phyloP scores from a whole-genome alignment of 2,329 filamentous ascomycete species.

The Conoideocrella luteorostrata region DNA sequence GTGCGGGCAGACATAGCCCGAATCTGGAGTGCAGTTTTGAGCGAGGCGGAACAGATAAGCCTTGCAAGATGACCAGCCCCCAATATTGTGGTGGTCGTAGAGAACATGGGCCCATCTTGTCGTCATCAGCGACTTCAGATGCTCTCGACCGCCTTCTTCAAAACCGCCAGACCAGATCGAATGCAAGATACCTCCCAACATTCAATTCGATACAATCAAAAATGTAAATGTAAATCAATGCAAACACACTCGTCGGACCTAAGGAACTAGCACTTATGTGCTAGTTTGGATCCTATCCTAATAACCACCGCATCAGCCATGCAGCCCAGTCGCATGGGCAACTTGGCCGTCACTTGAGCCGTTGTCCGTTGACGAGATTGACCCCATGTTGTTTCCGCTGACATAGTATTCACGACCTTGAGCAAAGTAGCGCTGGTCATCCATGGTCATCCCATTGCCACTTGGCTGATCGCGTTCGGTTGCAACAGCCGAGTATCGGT shows the following conservation, averaged over 20 bases:
- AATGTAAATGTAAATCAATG: slow-evolving; percentile 3
- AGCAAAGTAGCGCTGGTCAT: slow-evolving; percentile 4
- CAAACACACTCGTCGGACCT: slow-evolving; percentile 7
- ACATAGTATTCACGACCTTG: slow-evolving; percentile 3
- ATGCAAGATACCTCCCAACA: slow-evolving; percentile 1
- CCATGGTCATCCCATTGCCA: slow-evolving; percentile 1
- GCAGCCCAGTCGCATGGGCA: slow-evolving; percentile 1
- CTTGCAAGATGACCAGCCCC: too few relatives aligned
- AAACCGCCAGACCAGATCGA: too few relatives aligned
- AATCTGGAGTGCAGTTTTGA: too few relatives aligned
- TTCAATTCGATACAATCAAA: neutral
- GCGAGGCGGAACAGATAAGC: too few relatives aligned
- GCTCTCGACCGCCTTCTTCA: too few relatives aligned
- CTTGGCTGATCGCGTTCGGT: neutral
- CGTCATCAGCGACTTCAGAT: too few relatives aligned
- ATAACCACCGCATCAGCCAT: neutral
- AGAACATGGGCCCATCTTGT: too few relatives aligned
- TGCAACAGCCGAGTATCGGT: slow-evolving; percentile 24
- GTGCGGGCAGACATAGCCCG: too few relatives aligned
- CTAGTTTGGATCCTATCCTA: neutral
- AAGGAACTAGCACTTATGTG: neutral
- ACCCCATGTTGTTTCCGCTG: neutral
- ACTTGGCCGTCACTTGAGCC: neutral
- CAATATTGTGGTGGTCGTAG: too few relatives aligned
- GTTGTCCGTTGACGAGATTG: neutral